phyloP scores from a whole-genome alignment of 225 moss, liverwort and hornwort genomes.

The Physcomitrium patens region DNA sequence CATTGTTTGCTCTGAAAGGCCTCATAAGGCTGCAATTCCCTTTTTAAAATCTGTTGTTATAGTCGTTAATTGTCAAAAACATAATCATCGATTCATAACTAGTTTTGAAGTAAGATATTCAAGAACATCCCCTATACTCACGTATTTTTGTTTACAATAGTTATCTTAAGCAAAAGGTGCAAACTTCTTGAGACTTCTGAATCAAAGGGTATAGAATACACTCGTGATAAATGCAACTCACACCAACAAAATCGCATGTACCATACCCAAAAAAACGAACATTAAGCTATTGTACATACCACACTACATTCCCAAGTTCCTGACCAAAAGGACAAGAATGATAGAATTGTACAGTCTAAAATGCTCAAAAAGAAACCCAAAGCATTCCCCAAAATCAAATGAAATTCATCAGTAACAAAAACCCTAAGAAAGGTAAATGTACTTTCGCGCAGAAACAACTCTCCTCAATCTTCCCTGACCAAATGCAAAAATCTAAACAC shows the following conservation, averaged over 20 bases:
- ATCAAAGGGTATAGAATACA: slow-evolving; percentile 1
- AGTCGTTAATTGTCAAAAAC: neutral
- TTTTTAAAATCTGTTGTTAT: neutral
- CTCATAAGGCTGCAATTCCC: neutral
- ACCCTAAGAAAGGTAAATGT: slow-evolving; percentile 18
- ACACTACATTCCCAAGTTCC: neutral
- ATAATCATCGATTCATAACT: slow-evolving; percentile 19
- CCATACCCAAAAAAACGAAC: neutral
- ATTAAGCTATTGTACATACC: neutral
- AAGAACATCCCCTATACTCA: slow-evolving; percentile 2
- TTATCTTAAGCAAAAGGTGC: no score
- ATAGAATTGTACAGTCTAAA: slow-evolving; percentile 5
- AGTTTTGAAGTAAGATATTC: neutral
- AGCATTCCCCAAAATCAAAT: neutral
- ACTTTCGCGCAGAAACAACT: neutral
- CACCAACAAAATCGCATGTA: neutral
- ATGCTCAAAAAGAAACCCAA: neutral
- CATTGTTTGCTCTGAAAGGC: neutral
- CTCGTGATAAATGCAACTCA: slow-evolving; percentile 3
- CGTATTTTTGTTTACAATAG: no score
- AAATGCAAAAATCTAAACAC: slow-evolving; percentile 30
- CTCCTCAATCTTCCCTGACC: slow-evolving; percentile 5
- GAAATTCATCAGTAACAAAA: neutral
- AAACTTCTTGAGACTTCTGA: neutral
- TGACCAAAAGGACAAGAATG: slow-evolving; percentile 3